phyloP scores from a whole-genome alignment of 345 rosid genomes.

The Lepidium sativum region DNA sequence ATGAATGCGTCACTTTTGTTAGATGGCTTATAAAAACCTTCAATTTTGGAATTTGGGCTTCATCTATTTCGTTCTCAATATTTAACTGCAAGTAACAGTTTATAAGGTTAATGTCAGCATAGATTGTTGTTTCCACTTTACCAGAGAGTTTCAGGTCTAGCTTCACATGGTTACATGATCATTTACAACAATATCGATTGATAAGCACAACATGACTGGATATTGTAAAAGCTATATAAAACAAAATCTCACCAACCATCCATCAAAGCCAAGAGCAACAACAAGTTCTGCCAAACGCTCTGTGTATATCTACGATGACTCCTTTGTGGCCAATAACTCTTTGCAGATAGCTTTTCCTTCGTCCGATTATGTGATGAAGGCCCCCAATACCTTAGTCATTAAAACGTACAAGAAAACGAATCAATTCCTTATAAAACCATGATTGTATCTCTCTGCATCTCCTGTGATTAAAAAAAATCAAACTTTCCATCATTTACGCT shows the following conservation, averaged over 20 bases:
- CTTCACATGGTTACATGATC: not conserved
- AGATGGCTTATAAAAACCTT: slow-evolving; percentile 58
- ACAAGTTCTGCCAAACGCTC: slow-evolving; percentile 72
- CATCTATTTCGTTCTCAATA: slow-evolving; percentile 44
- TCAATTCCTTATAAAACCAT: not conserved
- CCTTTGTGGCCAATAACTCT: slow-evolving; percentile 51
- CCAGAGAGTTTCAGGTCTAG: not conserved
- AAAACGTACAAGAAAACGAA: not conserved
- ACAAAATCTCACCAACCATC: slow-evolving; percentile 61
- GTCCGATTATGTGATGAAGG: slow-evolving; percentile 75
- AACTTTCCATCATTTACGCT: not conserved
- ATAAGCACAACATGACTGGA: not conserved
- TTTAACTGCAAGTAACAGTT: slow-evolving; percentile 48
- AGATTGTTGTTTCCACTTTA: not conserved
- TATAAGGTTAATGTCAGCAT: not conserved
- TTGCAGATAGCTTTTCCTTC: slow-evolving; percentile 46
- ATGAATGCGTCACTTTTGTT: slow-evolving; percentile 55
- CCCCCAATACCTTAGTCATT: slow-evolving; percentile 56
- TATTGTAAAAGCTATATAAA: not conserved
- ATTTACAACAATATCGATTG: not conserved
- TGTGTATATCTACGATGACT: slow-evolving; percentile 54
- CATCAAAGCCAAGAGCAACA: slow-evolving; percentile 61
- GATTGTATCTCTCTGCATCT: not conserved
- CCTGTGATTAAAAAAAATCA: not conserved
- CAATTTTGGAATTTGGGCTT: slow-evolving; percentile 44